Base-by-base conservation (phyloP, 192 early-diverging fungal species). In the Pilaira anomala region DNA sequence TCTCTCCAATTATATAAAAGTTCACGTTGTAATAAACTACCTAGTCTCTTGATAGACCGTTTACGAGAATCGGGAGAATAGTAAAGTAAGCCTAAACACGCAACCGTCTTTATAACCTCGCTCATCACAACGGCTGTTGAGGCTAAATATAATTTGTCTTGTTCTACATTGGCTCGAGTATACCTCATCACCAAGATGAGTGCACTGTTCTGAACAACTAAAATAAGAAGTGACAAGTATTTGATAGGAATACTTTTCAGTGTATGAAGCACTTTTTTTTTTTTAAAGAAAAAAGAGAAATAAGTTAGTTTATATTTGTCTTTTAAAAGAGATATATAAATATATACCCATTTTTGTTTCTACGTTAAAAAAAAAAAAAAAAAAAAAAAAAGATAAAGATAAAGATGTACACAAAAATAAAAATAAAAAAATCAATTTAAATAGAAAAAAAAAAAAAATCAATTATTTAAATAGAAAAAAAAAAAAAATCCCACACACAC, bases 81-180 rank as follows among this genome's bases (percentile, higher is more conserved):
- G 39, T 69, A 67, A 2, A 75, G 73, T 25, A 84, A 55, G 21
- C 36, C 65, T n/a, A 75, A 65, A 58, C 72, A 84, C 18, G 90
- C 80, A 24, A 87, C 18, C 6, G 92, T 71, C 80, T 97, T 98
- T 63, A 85, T 78, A 49, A 93, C 61, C 73, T 97, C 96, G 44
- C 86, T 88, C 70, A 92, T 81, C 41, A 96, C 85, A 26, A 98
- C 96, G 3, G 95, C 95, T 3, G 96, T 98, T 2, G 95, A 92
- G 2, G 90, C 73, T 60, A 86, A 76, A 77, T 92, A 96, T 14
- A 52, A 60, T 3, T 56, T 62, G 45, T 46, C 74, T 63, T 39
- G 68, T 42, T 58, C 68, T 22, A 64, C 57, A 52, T 49, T 64
- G 6, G 76, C 83, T n/a, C 90, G 81, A 4, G 94, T 91, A 66